Percentiles rank a stretch among this genome's conserved stretches.
These are phyloP conservation scores for Tephrocybe sp. DNA, from an alignment of 768 basidiomycete species.

Conservation along the genomic window DNA sequence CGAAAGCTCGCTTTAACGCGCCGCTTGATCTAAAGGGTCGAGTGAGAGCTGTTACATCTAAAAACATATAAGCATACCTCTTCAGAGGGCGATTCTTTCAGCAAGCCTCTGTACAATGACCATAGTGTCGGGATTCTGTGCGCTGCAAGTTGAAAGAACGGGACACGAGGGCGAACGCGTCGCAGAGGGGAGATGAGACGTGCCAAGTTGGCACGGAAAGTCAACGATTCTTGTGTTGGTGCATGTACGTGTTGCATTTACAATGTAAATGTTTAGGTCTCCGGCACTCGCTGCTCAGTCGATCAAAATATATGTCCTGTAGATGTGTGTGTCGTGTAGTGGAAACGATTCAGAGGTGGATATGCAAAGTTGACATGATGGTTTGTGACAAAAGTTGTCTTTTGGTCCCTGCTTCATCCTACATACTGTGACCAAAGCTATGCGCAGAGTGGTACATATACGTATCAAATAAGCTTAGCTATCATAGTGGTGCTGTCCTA, in stretches of 20 bases:
- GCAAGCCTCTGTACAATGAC: conserved; percentile 71
- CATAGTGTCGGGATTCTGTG: conserved; percentile 80
- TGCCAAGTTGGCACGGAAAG: conserved; percentile 54
- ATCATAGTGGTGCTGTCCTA: background rate
- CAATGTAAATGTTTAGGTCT: background rate
- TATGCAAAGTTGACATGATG: no score
- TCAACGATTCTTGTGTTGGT: conserved; percentile 34
- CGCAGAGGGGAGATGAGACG: conserved; percentile 54
- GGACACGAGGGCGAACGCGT: conserved; percentile 57
- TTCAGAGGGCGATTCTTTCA: conserved; percentile 52
- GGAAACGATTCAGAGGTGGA: background rate
- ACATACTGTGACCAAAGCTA: no score
- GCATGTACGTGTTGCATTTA: conserved; percentile 14
- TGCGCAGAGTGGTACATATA: no score
- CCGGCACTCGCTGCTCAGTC: background rate
- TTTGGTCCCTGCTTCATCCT: no score
- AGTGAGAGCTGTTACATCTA: background rate
- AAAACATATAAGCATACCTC: conserved; percentile 42
- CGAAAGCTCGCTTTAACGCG: conserved; percentile 57
- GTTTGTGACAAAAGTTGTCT: no score
- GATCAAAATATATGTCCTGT: background rate
- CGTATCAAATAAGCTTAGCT: no score
- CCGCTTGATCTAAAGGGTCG: conserved; percentile 49
- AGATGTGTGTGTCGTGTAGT: background rate
- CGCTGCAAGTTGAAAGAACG: conserved; percentile 67